These are phyloP conservation scores for Prorocentrum cordatum DNA, from an alignment of 169 alveolate genomes.

Conservation along the genomic window DNA sequence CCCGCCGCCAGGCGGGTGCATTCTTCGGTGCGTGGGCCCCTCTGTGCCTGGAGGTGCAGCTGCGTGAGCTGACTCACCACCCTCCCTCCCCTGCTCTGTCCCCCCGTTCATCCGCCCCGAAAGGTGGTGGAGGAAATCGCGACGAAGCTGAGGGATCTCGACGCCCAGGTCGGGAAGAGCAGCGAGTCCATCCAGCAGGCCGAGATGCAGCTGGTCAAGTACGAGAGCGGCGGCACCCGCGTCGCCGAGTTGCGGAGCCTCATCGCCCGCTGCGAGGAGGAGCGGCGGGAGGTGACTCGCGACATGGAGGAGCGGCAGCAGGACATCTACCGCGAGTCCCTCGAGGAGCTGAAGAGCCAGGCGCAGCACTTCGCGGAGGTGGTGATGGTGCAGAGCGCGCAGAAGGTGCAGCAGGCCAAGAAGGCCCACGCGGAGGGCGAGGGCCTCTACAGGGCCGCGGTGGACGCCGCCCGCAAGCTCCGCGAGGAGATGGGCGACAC, in stretches of 20 bases:
- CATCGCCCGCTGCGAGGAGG: constrained; percentile 31
- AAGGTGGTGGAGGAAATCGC: no score
- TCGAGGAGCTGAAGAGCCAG: constrained; percentile 21
- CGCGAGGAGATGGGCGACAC: constrained; percentile 67
- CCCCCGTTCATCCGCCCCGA: no score
- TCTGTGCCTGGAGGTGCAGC: no score
- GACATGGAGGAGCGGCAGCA: constrained; percentile 20
- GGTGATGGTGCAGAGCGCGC: constrained; percentile 5
- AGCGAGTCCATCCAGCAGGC: constrained; percentile 42
- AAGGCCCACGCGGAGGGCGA: constrained; percentile 19
- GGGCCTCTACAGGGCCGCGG: neutral
- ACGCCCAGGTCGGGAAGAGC: no score
- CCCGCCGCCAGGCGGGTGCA: no score
- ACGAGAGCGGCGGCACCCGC: constrained; percentile 44
- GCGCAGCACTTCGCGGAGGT: constrained; percentile 35
- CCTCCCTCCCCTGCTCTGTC: no score
- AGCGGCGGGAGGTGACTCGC: neutral
- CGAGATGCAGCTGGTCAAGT: constrained; percentile 31
- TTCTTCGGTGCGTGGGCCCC: no score
- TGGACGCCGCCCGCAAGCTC: constrained; percentile 13
- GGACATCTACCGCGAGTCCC: constrained; percentile 15
- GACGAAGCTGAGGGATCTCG: no score
- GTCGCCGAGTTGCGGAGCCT: constrained; percentile 31
- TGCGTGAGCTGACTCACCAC: no score
- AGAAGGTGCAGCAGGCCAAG: constrained; percentile 45